Evolutionary conservation across 2,329 filamentous ascomycete species (phyloP).

Genomic region (Paraphoma chrysanthemicola): DNA sequence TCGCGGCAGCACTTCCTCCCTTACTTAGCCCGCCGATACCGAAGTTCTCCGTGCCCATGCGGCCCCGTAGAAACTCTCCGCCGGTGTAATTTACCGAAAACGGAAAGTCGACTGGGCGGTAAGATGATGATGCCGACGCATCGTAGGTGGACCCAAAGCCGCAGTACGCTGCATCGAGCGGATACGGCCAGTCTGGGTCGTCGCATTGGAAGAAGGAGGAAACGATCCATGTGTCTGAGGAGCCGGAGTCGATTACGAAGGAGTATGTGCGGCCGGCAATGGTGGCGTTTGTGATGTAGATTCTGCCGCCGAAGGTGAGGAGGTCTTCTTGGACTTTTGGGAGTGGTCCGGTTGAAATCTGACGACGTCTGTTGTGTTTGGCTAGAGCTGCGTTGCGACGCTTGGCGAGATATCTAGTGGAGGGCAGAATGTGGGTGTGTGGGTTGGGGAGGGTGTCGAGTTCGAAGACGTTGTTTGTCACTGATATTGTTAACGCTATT

Average conservation of each 20-base stretch:
- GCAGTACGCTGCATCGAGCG: conserved; percentile 12
- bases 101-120: background rate
- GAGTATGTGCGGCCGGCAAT: conserved; percentile 22
- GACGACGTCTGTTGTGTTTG: conserved; percentile 5
- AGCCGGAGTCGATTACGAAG: conserved; percentile 37
- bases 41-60: conserved; percentile 28
- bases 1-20: conserved; percentile 12
- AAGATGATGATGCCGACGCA: conserved; percentile 2
- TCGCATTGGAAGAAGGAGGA: conserved; percentile 23
- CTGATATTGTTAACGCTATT: conserved; percentile 5
- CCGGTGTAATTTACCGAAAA: conserved; percentile 34
- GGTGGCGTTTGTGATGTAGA: conserved; percentile 40
- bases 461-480: conserved; percentile 16
- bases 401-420: conserved; percentile 16
- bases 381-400: conserved; percentile 6
- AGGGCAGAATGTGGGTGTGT: conserved; percentile 8
- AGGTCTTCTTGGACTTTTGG: conserved; percentile 25
- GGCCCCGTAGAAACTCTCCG: conserved; percentile 31
- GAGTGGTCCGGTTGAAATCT: background rate
- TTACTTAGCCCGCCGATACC: conserved; percentile 20
- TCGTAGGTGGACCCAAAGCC: conserved; percentile 28
- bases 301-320: conserved; percentile 31
- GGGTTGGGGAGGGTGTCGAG: conserved; percentile 8
- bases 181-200: background rate
- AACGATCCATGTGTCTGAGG: conserved; percentile 36